Base-by-base conservation (phyloP, 164 flowering plant genomes). In the Macadamia integrifolia region DNA sequence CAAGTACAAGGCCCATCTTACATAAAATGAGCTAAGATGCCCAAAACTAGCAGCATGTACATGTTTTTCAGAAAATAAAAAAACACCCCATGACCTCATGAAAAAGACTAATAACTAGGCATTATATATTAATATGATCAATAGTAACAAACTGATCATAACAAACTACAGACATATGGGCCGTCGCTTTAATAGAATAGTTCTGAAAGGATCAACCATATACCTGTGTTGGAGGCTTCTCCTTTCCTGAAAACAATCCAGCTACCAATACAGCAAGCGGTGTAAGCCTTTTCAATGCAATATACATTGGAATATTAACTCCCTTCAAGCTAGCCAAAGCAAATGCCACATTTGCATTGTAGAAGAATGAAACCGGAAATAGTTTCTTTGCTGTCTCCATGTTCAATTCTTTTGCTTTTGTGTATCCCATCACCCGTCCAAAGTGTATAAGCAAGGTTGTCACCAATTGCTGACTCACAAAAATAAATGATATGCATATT, bases 241-340 rank as follows among this genome's bases (percentile, higher is more conserved):
- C 93, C 79, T 95, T 95, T 67, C 98, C 98, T 1, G 81, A 81
- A 72, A 84, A 82, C 70, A 73, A 81, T 63, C 98, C 99, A 75
- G 96, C 86, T n/a, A 95, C 75, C 61, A 92, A 79, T 56, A 95
- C 99, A 66, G 97, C 97, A 65, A 95, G 98, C 31, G 99, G 99
- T n/a, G 99, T 95, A 69, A 95, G 93, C 66, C 99, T 83, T 77
- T 95, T 95, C 52, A 95, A 77, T 0, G 99, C 99, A 75, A 95
- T 95, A 74, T 95, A 95, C 99, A 92, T 95, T 13, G 99, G 99
- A 74, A 95, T 92, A 76, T 95, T 95, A 58, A 95, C 91, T 32
- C 99, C 98, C 86, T 92, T 95, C 84, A 95, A 80, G 80, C 99
- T 92, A 35, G 98, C 98, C 64, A 95, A 77, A 75, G 98, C 96